These are phyloP conservation scores for Fraxinus velutina DNA, from an alignment of 305 asterid species.

Conservation along the genomic window DNA sequence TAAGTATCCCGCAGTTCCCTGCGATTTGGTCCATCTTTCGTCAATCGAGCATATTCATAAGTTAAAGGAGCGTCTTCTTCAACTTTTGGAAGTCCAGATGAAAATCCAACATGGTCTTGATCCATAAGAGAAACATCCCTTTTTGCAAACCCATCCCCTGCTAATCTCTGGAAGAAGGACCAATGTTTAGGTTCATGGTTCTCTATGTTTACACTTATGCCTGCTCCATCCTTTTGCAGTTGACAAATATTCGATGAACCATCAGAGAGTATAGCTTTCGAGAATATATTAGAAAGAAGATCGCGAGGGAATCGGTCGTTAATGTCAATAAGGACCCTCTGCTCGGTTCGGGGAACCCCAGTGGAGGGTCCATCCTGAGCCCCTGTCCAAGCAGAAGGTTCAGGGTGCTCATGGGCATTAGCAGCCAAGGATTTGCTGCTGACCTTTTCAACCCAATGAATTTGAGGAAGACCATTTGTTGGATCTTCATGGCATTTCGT, in stretches of 20 bases:
- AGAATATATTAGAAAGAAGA: slow-evolving; percentile 73
- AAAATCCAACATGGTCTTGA: slow-evolving; percentile 59
- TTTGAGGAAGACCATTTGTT: slow-evolving; percentile 23
- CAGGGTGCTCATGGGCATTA: slow-evolving; percentile 39
- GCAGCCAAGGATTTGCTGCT: slow-evolving; percentile 30
- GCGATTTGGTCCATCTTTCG: slow-evolving; percentile 36
- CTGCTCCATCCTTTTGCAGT: slow-evolving; percentile 57
- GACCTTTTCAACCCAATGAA: slow-evolving; percentile 34
- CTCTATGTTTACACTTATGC: slow-evolving; percentile 65
- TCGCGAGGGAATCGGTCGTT: slow-evolving; percentile 73
- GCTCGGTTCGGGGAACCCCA: slow-evolving; percentile 46
- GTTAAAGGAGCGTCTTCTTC: slow-evolving; percentile 41
- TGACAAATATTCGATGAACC: slow-evolving; percentile 41
- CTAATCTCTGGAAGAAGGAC: slow-evolving; percentile 79
- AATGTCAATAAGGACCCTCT: slow-evolving; percentile 70
- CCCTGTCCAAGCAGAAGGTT: slow-evolving; percentile 32
- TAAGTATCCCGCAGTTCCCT: slow-evolving; percentile 35
- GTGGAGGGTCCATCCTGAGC: slow-evolving; percentile 37
- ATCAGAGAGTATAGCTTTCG: slow-evolving; percentile 58
- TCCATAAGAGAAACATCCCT: slow-evolving; percentile 72
- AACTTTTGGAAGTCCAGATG: slow-evolving; percentile 47
- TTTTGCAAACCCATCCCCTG: slow-evolving; percentile 61
- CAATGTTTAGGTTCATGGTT: slow-evolving; percentile 76
- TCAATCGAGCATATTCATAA: slow-evolving; percentile 42
- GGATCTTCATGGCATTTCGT: slow-evolving; percentile 34